These are phyloP conservation scores for Nicotiana tomentosiformis DNA, from an alignment of 257 asterid species.

Conservation along the genomic window DNA sequence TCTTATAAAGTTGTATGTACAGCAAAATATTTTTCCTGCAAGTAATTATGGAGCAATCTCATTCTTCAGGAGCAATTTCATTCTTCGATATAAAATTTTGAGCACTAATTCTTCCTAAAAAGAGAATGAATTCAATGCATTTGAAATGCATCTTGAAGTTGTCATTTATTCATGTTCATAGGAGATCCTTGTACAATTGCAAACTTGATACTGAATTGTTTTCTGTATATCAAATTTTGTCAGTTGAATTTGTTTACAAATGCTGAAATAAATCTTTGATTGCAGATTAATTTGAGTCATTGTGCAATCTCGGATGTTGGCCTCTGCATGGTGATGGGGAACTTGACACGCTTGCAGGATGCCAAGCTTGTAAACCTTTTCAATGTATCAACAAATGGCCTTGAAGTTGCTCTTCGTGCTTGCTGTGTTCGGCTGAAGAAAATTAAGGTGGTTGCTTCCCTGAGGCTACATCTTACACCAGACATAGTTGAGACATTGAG, in stretches of 20 bases:
- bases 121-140: not conserved
- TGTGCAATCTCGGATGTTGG: conserved; percentile 52
- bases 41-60: not conserved
- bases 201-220: not conserved
- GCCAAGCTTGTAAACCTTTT: conserved; percentile 47
- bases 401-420: conserved; percentile 60
- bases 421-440: conserved; percentile 47
- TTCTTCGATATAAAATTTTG: not conserved
- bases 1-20: not conserved
- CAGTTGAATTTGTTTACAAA: not conserved
- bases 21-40: not conserved
- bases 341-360: conserved; percentile 57
- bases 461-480: conserved; percentile 36
- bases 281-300: conserved; percentile 57
- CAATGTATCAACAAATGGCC: conserved; percentile 49
- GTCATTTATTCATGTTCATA: not conserved
- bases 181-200: not conserved
- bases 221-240: not conserved
- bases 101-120: not conserved
- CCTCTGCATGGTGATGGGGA: conserved; percentile 64
- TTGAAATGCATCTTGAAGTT: not conserved
- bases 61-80: not conserved
- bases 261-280: not conserved
- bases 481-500: conserved; percentile 38
- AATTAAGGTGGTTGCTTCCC: conserved; percentile 43